Conservation (phyloP, 2,329 filamentous ascomycete genomes). For the Cladobotryum protrusum region DNA sequence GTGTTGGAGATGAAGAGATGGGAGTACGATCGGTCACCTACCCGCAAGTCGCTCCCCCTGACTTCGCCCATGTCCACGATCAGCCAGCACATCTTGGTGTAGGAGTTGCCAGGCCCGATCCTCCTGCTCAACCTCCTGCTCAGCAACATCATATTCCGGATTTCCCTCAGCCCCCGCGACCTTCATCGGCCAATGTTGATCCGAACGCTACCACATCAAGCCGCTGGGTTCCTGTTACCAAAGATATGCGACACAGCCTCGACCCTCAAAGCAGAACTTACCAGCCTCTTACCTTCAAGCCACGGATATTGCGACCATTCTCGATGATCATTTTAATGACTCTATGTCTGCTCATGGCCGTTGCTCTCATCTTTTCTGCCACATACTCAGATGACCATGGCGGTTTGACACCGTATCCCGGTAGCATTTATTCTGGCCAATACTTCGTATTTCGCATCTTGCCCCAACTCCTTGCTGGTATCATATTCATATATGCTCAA, state of each 20-base stretch:
- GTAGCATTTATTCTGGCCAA: conserved; percentile 59
- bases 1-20: conserved; percentile 14
- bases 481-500: conserved; percentile 71
- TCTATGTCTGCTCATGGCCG: conserved; percentile 63
- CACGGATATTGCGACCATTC: conserved; percentile 60
- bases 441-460: conserved; percentile 87
- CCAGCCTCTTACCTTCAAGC: conserved; percentile 61
- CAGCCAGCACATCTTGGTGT: not conserved
- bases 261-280: conserved; percentile 33
- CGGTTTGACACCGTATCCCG: conserved; percentile 63
- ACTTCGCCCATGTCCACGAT: not conserved
- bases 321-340: conserved; percentile 56
- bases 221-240: conserved; percentile 30
- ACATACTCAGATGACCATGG: conserved; percentile 56
- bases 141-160: no score
- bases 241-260: conserved; percentile 28
- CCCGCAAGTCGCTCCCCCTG: not conserved
- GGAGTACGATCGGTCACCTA: not conserved
- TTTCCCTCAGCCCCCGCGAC: conserved; percentile 1
- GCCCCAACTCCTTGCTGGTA: conserved; percentile 67
- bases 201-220: conserved; percentile 8
- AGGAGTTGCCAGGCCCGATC: not conserved
- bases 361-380: conserved; percentile 65
- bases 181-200: conserved; percentile 6
- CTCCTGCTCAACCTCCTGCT: not conserved